These are phyloP conservation scores for Phytopythium montanum DNA, from an alignment of 352 stramenopile species.

Conservation along the genomic window DNA sequence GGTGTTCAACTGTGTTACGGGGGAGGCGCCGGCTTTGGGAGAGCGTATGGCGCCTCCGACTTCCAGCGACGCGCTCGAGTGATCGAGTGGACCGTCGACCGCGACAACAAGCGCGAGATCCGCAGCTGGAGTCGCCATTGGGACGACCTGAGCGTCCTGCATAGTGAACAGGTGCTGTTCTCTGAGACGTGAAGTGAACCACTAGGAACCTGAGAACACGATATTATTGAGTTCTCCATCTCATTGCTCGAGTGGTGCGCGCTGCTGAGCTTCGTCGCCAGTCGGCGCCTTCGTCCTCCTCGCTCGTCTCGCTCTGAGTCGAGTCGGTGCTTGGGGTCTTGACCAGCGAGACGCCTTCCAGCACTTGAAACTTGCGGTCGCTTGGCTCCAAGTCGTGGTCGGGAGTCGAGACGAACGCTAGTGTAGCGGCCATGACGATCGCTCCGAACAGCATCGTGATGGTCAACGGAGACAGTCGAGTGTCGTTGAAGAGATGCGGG, in stretches of 20 bases:
- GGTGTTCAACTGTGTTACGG: constrained; percentile 55
- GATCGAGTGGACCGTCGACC: constrained; percentile 38
- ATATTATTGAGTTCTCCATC: not conserved
- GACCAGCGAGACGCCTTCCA: not conserved
- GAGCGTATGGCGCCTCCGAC: constrained; percentile 21
- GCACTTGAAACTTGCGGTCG: not conserved
- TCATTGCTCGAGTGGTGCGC: not conserved
- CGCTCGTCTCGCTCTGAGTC: not conserved
- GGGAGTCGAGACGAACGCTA: not conserved
- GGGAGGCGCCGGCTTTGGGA: constrained; percentile 38
- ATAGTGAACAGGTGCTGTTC: constrained; percentile 30
- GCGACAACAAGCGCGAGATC: constrained; percentile 31
- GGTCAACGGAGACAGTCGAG: not conserved
- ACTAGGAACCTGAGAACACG: too few relatives aligned
- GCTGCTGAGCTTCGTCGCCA: not conserved
- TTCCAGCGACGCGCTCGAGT: constrained; percentile 35
- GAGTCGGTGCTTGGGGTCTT: not conserved
- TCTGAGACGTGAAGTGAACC: constrained; percentile 8
- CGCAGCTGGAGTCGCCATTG: constrained; percentile 41
- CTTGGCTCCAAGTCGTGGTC: not conserved
- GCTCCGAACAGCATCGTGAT: not conserved
- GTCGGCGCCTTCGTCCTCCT: not conserved
- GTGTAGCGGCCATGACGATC: not conserved
- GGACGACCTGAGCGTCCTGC: constrained; percentile 26
- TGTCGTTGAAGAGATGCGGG: constrained; percentile 1